Percentiles rank a stretch among this genome's conserved stretches.
Evolutionary conservation across 1,284 basidiomycete genomes (phyloP).

Genomic region (Paramarasmius palmivorus): DNA sequence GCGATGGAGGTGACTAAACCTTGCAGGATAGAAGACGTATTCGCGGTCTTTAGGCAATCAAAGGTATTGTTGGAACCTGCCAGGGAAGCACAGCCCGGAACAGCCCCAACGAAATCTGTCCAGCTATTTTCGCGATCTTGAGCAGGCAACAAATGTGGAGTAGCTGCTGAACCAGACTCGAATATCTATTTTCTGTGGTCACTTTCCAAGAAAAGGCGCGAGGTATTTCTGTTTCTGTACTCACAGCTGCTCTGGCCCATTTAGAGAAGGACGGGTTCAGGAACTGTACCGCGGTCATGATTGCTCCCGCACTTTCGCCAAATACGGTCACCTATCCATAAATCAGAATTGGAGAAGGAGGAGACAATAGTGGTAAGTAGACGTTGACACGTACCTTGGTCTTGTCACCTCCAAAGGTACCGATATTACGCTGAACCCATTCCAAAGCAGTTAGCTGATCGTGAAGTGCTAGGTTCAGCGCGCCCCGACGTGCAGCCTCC

Average conservation of each 20-base stretch:
- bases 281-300: constrained; percentile 28
- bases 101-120: constrained; percentile 39
- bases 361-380: neutral
- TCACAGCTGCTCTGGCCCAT: constrained; percentile 29
- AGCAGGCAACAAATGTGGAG: constrained; percentile 11
- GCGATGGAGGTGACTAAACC: neutral
- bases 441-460: constrained; percentile 34
- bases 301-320: constrained; percentile 41
- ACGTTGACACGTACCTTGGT: constrained; percentile 23
- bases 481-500: constrained; percentile 27
- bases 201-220: neutral
- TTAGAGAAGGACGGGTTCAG: constrained; percentile 26
- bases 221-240: constrained; percentile 5
- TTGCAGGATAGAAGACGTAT: constrained; percentile 2
- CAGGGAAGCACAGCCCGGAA: constrained; percentile 33
- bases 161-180: constrained; percentile 27
- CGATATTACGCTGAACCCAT: constrained; percentile 37
- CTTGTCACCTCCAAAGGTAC: constrained; percentile 37
- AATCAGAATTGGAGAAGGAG: too few species aligned
- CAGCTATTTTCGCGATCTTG: constrained; percentile 33
- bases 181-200: constrained; percentile 25
- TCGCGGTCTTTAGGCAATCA: constrained; percentile 32
- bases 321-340: constrained; percentile 40
- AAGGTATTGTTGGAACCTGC: constrained; percentile 36
- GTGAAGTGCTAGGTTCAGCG: constrained; percentile 34